Evolutionary conservation across 306 rosid genomes (phyloP).

Genomic region (Cicer yamashitae): DNA sequence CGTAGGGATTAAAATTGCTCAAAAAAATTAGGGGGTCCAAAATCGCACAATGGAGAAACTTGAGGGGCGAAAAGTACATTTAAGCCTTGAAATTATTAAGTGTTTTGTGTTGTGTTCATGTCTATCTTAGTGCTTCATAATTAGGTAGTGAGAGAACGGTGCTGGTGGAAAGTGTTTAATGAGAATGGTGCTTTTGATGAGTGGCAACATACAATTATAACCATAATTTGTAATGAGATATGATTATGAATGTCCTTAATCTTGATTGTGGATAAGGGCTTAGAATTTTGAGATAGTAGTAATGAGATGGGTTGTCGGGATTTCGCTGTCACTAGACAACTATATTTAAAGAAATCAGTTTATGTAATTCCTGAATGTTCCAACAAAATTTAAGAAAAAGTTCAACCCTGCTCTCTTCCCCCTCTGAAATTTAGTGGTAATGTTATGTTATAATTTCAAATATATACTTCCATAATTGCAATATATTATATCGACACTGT

Average conservation of each 20-base stretch:
- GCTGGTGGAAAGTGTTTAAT: neutral
- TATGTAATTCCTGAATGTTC: neutral
- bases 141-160: neutral
- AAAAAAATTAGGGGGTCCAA: no score
- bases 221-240: constrained; percentile 5
- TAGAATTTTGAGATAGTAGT: constrained; percentile 1
- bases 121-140: no score
- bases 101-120: no score
- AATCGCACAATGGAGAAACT: no score
- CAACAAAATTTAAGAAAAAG: constrained; percentile 4
- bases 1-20: no score
- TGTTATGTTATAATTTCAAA: neutral
- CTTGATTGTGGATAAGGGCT: constrained; percentile 2
- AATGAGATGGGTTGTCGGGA: constrained; percentile 15
- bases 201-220: constrained; percentile 1
- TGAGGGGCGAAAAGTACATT: no score
- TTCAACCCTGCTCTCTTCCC: neutral
- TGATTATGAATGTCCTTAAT: neutral
- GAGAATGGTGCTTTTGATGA: constrained; percentile 22
- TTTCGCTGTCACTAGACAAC: neutral
- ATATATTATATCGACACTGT: neutral
- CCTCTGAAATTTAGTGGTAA: neutral
- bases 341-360: neutral
- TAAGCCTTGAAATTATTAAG: no score
- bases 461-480: constrained; percentile 18